Evolutionary conservation across 768 basidiomycete species (phyloP), one percentile per base, ranked within the genome.

Genomic region (Pleurotus tuber-regium): DNA sequence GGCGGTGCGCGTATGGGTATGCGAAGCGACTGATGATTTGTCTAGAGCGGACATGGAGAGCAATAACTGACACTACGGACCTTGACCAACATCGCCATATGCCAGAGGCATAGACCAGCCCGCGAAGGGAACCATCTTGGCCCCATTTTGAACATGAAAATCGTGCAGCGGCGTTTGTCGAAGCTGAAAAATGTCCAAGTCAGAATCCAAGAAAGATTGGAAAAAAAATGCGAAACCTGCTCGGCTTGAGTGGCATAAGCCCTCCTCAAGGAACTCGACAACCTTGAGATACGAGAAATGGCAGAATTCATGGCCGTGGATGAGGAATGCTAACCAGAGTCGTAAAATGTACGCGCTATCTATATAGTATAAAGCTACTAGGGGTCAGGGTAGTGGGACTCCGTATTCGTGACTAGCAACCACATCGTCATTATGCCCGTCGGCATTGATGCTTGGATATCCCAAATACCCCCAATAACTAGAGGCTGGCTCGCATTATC

Each of bases 81-180:
- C 81, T 76, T 92, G 89, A 4, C 92, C 92, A 42, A 89, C 79
- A 25, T 80, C 76, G 4, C 84, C 91, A 61, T 98, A 99, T 2
- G 80, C 67, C 38, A 99, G 75, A 0, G 96, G 97, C 96, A 99
- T 99, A 3, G 83, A 80, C 68, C 85, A 98, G 4, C 96, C 96
- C 2, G 92, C 97, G 67, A 98, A 99, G 0, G 92, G 87, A 0
- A 97, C 93, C 92, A 98, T 94, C 69, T 95, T 95, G 1, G 87
- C 96, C 14, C 78, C 86, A 66, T 89, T 75, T 54, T 83, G 65
- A 40, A 90, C 65, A 64, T 99, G 95, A 64, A 94, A 95, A 62
- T 94, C 91, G 60, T 95, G 92, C 3, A 98, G 74, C 0, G 82
- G 80, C 0, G 94, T 98, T 61, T 79, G 46, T 31, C 46, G 46